Evolutionary conservation across 73 alveolate species (phyloP), one percentile per base, ranked within the genome.

Genomic region (Tetrahymena elliotti): DNA sequence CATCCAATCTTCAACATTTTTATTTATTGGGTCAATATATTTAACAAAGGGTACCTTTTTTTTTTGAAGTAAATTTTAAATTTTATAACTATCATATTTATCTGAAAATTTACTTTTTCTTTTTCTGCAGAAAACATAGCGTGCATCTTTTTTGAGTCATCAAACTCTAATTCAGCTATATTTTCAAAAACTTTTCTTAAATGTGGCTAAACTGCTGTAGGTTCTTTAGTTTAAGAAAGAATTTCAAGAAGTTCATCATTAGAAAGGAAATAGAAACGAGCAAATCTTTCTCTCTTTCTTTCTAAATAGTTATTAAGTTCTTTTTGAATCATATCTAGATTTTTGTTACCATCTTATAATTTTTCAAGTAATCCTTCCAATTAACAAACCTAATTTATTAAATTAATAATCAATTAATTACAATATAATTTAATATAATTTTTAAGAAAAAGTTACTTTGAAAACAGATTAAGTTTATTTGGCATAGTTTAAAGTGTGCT

Each of bases 1-100:
- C 99, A 99, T 99, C 99, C 99, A 99, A 96, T 97, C 97, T 95
- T 99, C 99, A 22, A 99, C 99, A 84, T 99, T 98, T 98, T 98
- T 98, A 7, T 98, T 99, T 83, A 98, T 99, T 22, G 99, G 99
- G 93, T 98, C 98, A 18, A 98, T 97, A 93, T 96, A 97, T 96
- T 97, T 98, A 4, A 97, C 99, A 97, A 98, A 98, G 95, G 95
- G 95, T n/a, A 97, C 95, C 88, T 95, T n/a, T n/a, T n/a, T n/a
- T n/a, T n/a, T n/a, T n/a, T 96, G 34, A 94, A 96, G n/a, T 95
- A 95, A 97, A n/a, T 95, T 97, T 13, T 97, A 95, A 47, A 36
- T 27, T 97, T 94, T 96, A n/a, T 97, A 94, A 93, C 93, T 84
- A 35, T 95, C 95, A 34, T 96, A 95, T 88, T 95, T 95, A 98